Evolutionary conservation across 371 early-diverging fungal genomes (phyloP), one percentile per base, ranked within the genome.

Genomic region (Mortierella sp.): DNA sequence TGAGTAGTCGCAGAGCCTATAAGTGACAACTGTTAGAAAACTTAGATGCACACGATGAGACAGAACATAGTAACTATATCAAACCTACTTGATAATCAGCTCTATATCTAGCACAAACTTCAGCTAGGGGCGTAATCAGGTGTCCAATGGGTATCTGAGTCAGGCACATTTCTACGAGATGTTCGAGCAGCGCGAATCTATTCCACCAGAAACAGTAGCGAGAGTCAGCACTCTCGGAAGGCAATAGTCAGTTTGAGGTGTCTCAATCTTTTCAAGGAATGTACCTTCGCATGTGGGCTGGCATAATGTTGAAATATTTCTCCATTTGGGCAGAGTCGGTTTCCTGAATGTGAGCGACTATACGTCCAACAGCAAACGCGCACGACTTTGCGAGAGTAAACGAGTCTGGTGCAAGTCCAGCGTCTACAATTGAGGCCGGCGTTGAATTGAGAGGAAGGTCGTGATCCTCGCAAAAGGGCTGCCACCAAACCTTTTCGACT

Each of bases 401-500:
- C 18, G 24, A 28, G 18, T 39, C 39, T 18, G 68, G 72, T 6
- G 30, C 47, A 2, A 68, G 45, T 18, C 68, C 75, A 22, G 3
- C 37, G 0, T 60, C 62, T 1, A 37, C 1, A n/a, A 59, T 14
- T 5, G 75, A 49, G 5, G 22, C 30, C 6, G 68, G 66, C 12
- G 67, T 35, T 8, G 71, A 51, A 55, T 68, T 72, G 49, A 62
- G 45, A 9, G 81, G 81, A 0, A 80, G 58, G 28, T 65, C 66
- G 32, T 80, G 51, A 59, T 80, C 62, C 30, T 80, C 81, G 35
- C 81, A 80, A 22, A 72, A 72, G 1, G 81, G 81, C 1, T 66
- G 81, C 81, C 81, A 80, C 81, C 81, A 80, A 22, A 69, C 39
- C 60, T 75, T 80, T 14, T 80, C 72, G 47, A 80, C 45, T 2